phyloP scores from a whole-genome alignment of 129 eudicot genomes.

The Chrysanthemum makinoi region DNA sequence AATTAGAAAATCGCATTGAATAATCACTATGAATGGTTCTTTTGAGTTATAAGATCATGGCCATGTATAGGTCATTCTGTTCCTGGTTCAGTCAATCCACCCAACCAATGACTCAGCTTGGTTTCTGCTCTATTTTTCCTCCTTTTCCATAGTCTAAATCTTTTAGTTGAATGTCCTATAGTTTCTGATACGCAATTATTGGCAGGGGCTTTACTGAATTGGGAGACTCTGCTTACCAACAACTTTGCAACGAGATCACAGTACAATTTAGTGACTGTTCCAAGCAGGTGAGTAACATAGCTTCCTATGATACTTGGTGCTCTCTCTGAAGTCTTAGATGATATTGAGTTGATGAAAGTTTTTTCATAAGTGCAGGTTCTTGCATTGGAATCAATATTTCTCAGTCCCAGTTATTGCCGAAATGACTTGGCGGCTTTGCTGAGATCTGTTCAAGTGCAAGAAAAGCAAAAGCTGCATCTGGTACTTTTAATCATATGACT shows the following conservation, averaged over 20 bases:
- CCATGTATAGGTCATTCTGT: no score
- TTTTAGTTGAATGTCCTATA: no score
- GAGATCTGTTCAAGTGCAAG: slow-evolving; percentile 85
- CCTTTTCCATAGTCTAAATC: no score
- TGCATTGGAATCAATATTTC: slow-evolving; percentile 71
- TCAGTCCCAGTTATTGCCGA: slow-evolving; percentile 63
- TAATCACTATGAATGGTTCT: no score
- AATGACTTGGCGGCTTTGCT: slow-evolving; percentile 77
- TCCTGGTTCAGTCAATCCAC: no score
- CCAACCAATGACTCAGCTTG: no score
- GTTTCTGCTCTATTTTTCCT: no score
- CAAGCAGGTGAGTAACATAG: slow-evolving; percentile 59
- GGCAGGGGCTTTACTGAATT: slow-evolving; percentile 82
- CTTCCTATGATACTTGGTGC: background rate
- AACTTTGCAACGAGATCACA: slow-evolving; percentile 86
- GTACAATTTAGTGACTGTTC: slow-evolving; percentile 81
- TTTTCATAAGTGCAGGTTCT: slow-evolving; percentile 57
- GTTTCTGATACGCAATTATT: slow-evolving; percentile 15
- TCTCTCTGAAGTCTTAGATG: background rate
- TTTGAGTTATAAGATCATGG: no score
- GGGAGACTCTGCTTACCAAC: slow-evolving; percentile 78
- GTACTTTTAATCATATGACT: slow-evolving; percentile 33
- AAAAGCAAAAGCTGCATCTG: slow-evolving; percentile 87
- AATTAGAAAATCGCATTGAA: no score
- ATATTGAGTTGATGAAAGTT: slow-evolving; percentile 16